Evolutionary conservation across 2,329 filamentous ascomycete genomes (phyloP), one percentile per base, ranked within the genome.

Genomic region (Catunica adiposa): DNA sequence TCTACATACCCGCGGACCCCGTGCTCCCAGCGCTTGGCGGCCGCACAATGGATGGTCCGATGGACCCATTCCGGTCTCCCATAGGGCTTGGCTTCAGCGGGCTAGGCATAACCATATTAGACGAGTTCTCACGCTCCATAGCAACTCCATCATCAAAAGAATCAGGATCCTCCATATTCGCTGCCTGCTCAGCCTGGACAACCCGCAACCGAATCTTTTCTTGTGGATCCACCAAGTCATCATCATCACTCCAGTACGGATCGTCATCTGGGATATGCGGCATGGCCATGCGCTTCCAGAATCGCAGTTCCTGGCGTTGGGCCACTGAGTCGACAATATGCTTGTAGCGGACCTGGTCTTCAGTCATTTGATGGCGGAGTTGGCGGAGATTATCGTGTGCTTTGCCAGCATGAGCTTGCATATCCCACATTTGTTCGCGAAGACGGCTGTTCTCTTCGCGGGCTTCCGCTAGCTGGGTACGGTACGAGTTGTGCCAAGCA

Each of bases 251-350:
- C 73, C 78, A 82, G 63, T 73, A 80, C 1, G 74, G 70, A 52
- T 82, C 78, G 44, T 80, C 75, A 23, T 81, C 78, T 7, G 73
- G 67, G 38, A 82, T 65, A 56, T 78, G 72, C 8, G 78, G 78
- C 73, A 83, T 75, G 14, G 80, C 80, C 71, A 82, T 73, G 44
- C 80, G 71, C 67, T 83, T 83, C 80, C 79, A 84, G 66, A 80
- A 82, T 1, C 80, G 71, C 55, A 81, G 63, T 65, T 83, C 78
- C 64, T 82, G 78, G 3, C 76, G 71, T 46, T 69, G 65, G 4
- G 76, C 73, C 52, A 70, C 71, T 51, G 74, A 72, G 40, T 78
- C 71, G 2, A 80, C 73, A 3, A 72, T 69, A 29, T 72, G 69
- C 56, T 79, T 72, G 70, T 77, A 76, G 20, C 75, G 69, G 38